Evolutionary conservation across 1,284 basidiomycete species (phyloP), one percentile per base, ranked within the genome.

Genomic region (Cutaneotrichosporon sp.): DNA sequence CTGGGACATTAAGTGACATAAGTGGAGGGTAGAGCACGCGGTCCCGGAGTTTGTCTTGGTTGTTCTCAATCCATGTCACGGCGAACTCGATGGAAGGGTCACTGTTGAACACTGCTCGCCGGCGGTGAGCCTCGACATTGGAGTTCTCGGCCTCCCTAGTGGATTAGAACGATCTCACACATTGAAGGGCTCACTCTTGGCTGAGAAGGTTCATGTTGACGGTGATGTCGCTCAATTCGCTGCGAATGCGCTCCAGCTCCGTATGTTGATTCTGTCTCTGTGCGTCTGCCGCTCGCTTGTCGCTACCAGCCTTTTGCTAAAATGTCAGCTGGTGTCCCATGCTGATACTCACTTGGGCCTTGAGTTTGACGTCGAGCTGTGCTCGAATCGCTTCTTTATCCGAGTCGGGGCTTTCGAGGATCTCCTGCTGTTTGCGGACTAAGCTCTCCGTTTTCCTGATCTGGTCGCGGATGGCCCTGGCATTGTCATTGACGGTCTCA

Each of bases 1-100:
- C 85, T 26, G 88, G 87, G 18, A 97, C 86, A 38, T 83, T 87
- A 58, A 93, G 82, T 32, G 85, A 89, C 63, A 90, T 85, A 71
- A 86, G 85, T 0, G 91, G 86, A 2, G 97, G 96, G 77, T 94
- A 90, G 67, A 90, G 87, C n/a, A 98, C 88, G 56, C 88, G 85
- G 83, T 87, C 87, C 74, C 85, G 86, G 82, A 98, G 94, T 61
- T 82, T 81, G 64, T 85, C 73, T 59, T 83, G 83, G 73, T 97
- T 88, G 9, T 84, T 71, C 14, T 90, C 85, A 49, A 97, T 82
- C 91, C 92, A 97, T 13, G 85, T 70, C 5, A 94, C 87, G 0
- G 88, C 88, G 50, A 65, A 56, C 85, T 85, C 61, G 83, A 87
- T 67, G 83, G 86, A 69, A 0, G 69, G 60, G 50, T 90, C 86